Base-by-base conservation (phyloP, 2,329 filamentous ascomycete genomes). In the Moelleriella libera region DNA sequence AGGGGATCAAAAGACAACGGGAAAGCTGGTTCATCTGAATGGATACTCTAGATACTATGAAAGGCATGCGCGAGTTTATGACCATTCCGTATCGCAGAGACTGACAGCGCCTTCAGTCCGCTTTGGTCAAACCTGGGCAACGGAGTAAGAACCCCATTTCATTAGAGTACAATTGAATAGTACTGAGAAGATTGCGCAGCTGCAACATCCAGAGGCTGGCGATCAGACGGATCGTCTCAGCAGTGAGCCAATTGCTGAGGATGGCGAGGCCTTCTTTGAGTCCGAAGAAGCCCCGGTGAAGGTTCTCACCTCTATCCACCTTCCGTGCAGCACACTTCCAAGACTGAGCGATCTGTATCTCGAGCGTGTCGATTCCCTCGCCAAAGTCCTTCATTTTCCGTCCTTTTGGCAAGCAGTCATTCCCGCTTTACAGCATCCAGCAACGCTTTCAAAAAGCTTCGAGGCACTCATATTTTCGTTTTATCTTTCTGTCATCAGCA, bases 121-220 rank as follows among this genome's bases (percentile, higher is more conserved):
- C 82, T 85, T 56, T 85, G 80, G 80, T 75, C 80, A 12, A 81
- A 73, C 49, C 68, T 85, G 43, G 80, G 75, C 48, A 81, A 83
- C 46, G 81, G 85, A 67, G 76, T 78, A 60, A 50, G 64, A 52
- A 30, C 12, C 21, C 21, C 32, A 40, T n/a, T 9, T 14, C 11
- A 30, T 47, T 28, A 37, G 30, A 12, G 41, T 43, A 21, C 40
- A 45, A 4, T 3, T 41, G 6, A 34, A 41, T 5, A 3, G 7
- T 41, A 12, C 34, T 45, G 28, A 37, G 12, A 5, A 41, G n/a
- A 11, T 12, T 5, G 4, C 2, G 8, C n/a, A 44, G 45, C 21
- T 34, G 14, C 45, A 42, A 12, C 45, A 47, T 43, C 30, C 45
- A n/a, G 45, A 47, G 34, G 45, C 30, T 12, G 40, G 30, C 7